These are phyloP conservation scores for Chamaenerion angustifolium DNA, from an alignment of 345 rosid species.

Conservation along the genomic window DNA sequence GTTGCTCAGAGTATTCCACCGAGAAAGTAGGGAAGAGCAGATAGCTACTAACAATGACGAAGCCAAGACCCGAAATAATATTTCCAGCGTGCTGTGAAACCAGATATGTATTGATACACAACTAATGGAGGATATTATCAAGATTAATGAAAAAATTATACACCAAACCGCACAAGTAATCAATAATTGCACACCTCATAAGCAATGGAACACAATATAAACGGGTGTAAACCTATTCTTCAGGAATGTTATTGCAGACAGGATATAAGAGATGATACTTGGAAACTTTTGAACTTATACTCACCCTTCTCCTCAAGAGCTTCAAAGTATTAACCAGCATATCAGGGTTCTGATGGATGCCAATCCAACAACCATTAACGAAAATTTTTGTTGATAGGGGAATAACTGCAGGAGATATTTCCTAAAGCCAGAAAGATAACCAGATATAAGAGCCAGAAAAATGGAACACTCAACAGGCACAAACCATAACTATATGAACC, in stretches of 20 bases:
- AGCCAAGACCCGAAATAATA: too few relatives aligned
- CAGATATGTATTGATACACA: too few relatives aligned
- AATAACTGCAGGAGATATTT: constrained; percentile 90
- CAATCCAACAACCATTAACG: constrained; percentile 98
- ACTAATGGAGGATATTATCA: too few relatives aligned
- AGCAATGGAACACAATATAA: too few relatives aligned
- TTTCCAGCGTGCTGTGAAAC: too few relatives aligned
- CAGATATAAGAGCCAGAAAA: background rate
- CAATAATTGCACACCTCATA: too few relatives aligned
- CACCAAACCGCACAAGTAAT: too few relatives aligned
- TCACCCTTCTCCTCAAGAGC: constrained; percentile 76
- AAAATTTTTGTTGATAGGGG: constrained; percentile 90
- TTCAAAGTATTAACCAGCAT: constrained; percentile 94
- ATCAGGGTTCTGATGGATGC: constrained; percentile 92
- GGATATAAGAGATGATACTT: too few relatives aligned
- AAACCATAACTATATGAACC: background rate
- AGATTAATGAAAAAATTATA: too few relatives aligned
- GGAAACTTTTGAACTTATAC: constrained; percentile 6
- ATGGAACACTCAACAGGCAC: background rate
- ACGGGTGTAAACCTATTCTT: too few relatives aligned
- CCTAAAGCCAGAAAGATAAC: constrained; percentile 27
- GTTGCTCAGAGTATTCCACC: too few relatives aligned
- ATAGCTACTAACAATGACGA: constrained; percentile 74
- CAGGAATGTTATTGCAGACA: too few relatives aligned
- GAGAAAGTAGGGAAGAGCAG: background rate